Base-by-base conservation (phyloP, 78 protist species). In the Cavenderia fasciculata region DNA sequence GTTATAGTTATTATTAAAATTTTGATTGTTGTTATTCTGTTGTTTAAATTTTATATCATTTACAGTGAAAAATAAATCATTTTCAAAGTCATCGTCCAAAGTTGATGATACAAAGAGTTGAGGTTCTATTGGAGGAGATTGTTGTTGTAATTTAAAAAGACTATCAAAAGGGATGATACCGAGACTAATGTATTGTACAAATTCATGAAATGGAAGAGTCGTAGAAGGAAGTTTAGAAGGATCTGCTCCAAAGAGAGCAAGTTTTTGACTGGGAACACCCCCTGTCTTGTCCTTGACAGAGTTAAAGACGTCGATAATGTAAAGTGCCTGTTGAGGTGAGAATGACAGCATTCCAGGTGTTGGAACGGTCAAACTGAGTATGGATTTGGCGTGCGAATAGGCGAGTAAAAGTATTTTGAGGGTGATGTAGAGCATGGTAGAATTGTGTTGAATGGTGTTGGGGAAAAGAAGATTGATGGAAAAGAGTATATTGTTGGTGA, bases 181-280 rank as follows among this genome's bases (percentile, higher is more conserved):
- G 29, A 79, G n/a, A 21, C 89, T 77, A 31, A 79, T 65, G 31
- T 54, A 79, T 68, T 79, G 89, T 27, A 79, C 89, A 79, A 79
- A 79, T 43, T 79, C 89, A 41, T 79, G 89, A 56, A 79, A 79
- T 21, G 89, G 89, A n/a, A 79, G 31, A 43, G 89, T 79, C n/a
- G 89, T 68, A 7, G 62, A 29, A 2, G 89, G 89, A 31, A 79
- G 29, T 31, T 52, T 54, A 29, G 76, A 68, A 40, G 49, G 76
- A 68, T 79, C 77, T 7, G 89, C 89, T 43, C 89, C 89, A 79
- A 79, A 79, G 8, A 79, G n/a, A 27, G 77, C 59, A 12, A 79
- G 38, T 29, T 79, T 79, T 27, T 52, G 52, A 12, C 78, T 68
- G 36, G 75, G 69, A 19, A 79, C 77, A 0, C 89, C 89, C 29